phyloP scores from a whole-genome alignment of 1,139 yeast species.

The Pichia sp. region DNA sequence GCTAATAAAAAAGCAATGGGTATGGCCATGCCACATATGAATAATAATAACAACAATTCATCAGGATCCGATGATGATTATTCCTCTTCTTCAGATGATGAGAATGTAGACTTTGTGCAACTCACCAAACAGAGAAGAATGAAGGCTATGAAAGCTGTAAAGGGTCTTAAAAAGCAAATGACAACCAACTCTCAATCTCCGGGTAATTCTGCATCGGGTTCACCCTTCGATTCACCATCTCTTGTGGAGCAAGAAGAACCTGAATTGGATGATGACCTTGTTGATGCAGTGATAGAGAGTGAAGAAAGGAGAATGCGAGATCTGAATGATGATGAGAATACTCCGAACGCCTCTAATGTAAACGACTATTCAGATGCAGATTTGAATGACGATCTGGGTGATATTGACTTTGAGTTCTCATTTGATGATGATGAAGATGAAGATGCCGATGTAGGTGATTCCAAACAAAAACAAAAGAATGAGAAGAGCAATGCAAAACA shows the following conservation, averaged over 20 bases:
- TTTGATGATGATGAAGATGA: slow-evolving; percentile 37
- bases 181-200: slow-evolving; percentile 13
- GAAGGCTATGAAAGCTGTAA: slow-evolving; percentile 42
- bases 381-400: slow-evolving; percentile 22
- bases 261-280: slow-evolving; percentile 26
- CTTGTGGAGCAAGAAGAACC: slow-evolving; percentile 16
- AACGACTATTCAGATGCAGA: slow-evolving; percentile 13
- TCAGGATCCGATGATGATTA: slow-evolving; percentile 20
- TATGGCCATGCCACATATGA: neutral
- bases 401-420: slow-evolving; percentile 52
- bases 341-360: slow-evolving; percentile 5
- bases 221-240: slow-evolving; percentile 12
- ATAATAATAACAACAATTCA: neutral
- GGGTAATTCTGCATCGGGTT: slow-evolving; percentile 2
- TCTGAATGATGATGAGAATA: slow-evolving; percentile 6
- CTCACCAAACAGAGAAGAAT: slow-evolving; percentile 62
- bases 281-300: slow-evolving; percentile 23
- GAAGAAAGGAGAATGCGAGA: slow-evolving; percentile 22
- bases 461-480: slow-evolving; percentile 13
- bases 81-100: slow-evolving; percentile 53
- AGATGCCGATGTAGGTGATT: slow-evolving; percentile 13
- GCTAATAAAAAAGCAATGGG: neutral
- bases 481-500: slow-evolving; percentile 14
- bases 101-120: slow-evolving; percentile 63
- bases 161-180: slow-evolving; percentile 36